These are phyloP conservation scores for Schoenoplectus tabernaemontani DNA, from an alignment of 202 grass and related monocot species.

Conservation along the genomic window DNA sequence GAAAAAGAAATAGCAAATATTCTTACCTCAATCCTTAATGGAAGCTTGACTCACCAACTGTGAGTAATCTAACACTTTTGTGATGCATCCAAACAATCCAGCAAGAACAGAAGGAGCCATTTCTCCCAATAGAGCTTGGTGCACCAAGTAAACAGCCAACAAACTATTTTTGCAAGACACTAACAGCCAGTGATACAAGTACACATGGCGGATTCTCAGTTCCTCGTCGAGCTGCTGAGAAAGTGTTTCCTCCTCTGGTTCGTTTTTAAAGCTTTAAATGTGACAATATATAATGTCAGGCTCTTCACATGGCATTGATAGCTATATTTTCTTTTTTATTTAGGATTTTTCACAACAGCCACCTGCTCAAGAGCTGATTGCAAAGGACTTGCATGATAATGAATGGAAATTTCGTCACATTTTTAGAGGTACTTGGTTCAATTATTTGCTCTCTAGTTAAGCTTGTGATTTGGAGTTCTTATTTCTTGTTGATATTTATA, in stretches of 20 bases:
- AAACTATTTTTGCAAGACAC: slow-evolving; percentile 97
- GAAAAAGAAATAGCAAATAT: not conserved
- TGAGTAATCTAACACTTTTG: not conserved
- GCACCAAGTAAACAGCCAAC: slow-evolving; percentile 79
- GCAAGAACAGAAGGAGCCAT: slow-evolving; percentile 91
- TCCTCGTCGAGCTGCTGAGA: slow-evolving; percentile 84
- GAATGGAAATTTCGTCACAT: slow-evolving; percentile 99
- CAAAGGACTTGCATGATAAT: slow-evolving; percentile 84
- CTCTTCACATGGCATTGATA: not conserved
- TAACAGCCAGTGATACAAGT: slow-evolving; percentile 95
- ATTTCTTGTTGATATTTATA: too few species aligned
- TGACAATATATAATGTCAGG: slow-evolving; percentile 5
- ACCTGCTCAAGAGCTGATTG: slow-evolving; percentile 81
- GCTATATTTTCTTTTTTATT: slow-evolving; percentile 9
- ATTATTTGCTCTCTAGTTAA: not conserved
- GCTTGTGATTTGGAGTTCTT: not conserved
- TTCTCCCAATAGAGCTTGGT: slow-evolving; percentile 78
- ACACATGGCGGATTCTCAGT: slow-evolving; percentile 99
- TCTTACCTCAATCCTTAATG: not conserved
- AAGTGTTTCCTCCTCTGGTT: slow-evolving; percentile 95
- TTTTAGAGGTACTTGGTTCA: slow-evolving; percentile 58
- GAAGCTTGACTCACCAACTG: not conserved
- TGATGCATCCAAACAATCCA: slow-evolving; percentile 7
- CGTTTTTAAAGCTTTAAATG: slow-evolving; percentile 17
- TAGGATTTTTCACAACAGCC: slow-evolving; percentile 94